phyloP scores from a whole-genome alignment of 1,284 basidiomycete genomes.

The Caloboletus inedulis region DNA sequence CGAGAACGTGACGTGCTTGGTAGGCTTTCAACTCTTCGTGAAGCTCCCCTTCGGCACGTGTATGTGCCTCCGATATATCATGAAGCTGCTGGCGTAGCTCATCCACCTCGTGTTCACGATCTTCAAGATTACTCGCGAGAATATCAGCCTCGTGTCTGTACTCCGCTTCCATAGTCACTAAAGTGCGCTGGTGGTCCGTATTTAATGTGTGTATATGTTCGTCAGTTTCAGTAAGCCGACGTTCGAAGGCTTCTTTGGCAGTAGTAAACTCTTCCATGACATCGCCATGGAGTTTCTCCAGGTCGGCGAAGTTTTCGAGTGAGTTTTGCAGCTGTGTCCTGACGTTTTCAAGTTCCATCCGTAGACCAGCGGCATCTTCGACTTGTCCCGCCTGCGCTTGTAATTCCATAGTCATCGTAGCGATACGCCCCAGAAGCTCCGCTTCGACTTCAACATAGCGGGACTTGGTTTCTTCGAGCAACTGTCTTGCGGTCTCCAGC shows the following conservation, averaged over 20 bases:
- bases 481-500: conserved; percentile 11
- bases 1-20: conserved; percentile 10
- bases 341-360: conserved; percentile 19
- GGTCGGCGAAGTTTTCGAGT: conserved; percentile 21
- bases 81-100: conserved; percentile 34
- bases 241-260: conserved; percentile 23
- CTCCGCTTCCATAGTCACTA: conserved; percentile 20
- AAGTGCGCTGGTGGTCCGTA: conserved; percentile 15
- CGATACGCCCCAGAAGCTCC: conserved; percentile 23
- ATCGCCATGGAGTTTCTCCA: conserved; percentile 24
- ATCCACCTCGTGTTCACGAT: conserved; percentile 26
- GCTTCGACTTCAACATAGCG: conserved; percentile 14
- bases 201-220: conserved; percentile 25
- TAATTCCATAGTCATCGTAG: conserved; percentile 18
- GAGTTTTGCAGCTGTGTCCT: conserved; percentile 21
- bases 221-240: conserved; percentile 19
- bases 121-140: conserved; percentile 25
- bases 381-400: conserved; percentile 10
- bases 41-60: conserved; percentile 17
- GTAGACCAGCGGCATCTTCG: conserved; percentile 17
- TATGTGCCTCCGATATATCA: conserved; percentile 35
- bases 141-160: conserved; percentile 18
- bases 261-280: conserved; percentile 21
- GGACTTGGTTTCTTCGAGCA: conserved; percentile 21
- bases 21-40: conserved; percentile 24